phyloP scores from a whole-genome alignment of 305 asterid genomes.

The Solanum hybrid region DNA sequence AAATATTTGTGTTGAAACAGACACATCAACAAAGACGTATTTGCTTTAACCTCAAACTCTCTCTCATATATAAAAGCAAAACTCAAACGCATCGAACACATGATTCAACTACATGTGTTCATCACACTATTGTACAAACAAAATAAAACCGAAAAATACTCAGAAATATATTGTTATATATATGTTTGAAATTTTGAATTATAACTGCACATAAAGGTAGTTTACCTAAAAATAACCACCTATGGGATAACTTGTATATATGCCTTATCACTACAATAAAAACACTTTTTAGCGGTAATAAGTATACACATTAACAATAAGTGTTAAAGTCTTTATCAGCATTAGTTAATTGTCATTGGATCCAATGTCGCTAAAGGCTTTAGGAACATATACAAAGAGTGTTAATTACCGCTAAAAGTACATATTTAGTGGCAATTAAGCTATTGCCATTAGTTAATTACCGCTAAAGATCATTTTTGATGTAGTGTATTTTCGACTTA shows the following conservation, averaged over 20 bases:
- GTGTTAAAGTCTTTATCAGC: no score
- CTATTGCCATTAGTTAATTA: no score
- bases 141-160: not conserved
- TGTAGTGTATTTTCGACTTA: no score
- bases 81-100: not conserved
- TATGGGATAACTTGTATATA: not conserved
- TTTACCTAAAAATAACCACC: constrained; percentile 2
- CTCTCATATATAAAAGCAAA: not conserved
- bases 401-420: no score
- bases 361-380: no score
- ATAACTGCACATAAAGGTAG: not conserved
- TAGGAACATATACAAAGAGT: no score
- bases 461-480: no score
- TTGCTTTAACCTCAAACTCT: not conserved
- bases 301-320: no score
- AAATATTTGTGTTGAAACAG: not conserved
- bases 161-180: not conserved
- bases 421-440: no score
- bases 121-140: not conserved
- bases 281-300: no score
- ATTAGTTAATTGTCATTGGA: no score
- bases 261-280: not conserved
- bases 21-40: no score
- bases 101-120: not conserved
- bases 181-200: not conserved